Conservation (phyloP, 139 green algal genomes). For the Volvox reticuliferus region DNA sequence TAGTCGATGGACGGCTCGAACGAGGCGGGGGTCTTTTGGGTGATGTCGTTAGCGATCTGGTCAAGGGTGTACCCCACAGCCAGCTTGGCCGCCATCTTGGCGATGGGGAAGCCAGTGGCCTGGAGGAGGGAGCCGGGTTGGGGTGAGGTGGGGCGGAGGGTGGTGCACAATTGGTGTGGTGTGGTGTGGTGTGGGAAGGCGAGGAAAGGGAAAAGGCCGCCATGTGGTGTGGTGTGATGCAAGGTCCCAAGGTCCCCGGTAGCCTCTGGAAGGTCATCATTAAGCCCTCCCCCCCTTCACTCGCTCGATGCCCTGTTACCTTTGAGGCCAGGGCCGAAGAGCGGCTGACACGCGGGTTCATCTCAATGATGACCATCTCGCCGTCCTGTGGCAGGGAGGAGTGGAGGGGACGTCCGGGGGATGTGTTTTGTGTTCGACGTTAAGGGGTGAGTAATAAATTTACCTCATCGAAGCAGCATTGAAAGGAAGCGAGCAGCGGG, state of each 20-base stretch:
- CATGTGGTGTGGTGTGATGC: too few species aligned
- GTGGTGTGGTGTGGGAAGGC: not conserved
- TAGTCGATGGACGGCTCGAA: conserved; percentile 99
- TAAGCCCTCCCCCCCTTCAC: not conserved
- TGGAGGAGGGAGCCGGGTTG: not conserved
- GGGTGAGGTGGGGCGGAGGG: too few species aligned
- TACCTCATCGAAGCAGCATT: too few species aligned
- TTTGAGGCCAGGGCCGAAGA: conserved; percentile 99
- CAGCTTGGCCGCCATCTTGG: conserved; percentile 99
- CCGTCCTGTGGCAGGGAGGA: conserved; percentile 66
- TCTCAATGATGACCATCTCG: conserved; percentile 99
- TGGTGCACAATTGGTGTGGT: too few species aligned
- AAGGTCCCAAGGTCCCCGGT: too few species aligned
- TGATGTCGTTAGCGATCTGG: conserved; percentile 99
- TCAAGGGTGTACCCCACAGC: conserved; percentile 97
- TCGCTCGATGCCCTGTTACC: conserved; percentile 1
- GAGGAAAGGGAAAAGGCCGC: not conserved
- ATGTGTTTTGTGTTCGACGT: too few species aligned
- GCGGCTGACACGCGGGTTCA: conserved; percentile 97
- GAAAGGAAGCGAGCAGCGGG: too few species aligned
- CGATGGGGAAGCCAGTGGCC: conserved; percentile 97
- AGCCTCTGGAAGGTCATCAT: too few species aligned
- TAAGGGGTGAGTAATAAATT: too few species aligned
- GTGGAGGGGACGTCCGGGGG: not conserved
- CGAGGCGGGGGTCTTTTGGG: conserved; percentile 95